These are phyloP conservation scores for Helminthosporium solani DNA, from an alignment of 2,329 filamentous ascomycete genomes.

Conservation along the genomic window DNA sequence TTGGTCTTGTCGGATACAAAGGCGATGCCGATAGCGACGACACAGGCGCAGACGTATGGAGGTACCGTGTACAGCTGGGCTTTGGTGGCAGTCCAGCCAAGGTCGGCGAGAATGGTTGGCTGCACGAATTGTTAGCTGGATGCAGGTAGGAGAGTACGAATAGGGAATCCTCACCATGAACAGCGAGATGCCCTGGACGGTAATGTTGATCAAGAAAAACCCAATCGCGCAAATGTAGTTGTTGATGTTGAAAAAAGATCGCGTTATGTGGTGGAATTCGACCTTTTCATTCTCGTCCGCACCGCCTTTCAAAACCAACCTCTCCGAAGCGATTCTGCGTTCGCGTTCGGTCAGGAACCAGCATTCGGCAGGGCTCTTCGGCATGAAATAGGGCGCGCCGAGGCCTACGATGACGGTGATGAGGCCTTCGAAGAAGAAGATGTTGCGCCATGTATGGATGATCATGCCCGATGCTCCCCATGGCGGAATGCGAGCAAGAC, in stretches of 20 bases:
- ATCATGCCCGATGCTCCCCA: constrained; percentile 51
- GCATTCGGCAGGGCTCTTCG: constrained; percentile 51
- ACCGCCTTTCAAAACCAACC: constrained; percentile 54
- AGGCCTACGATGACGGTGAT: constrained; percentile 54
- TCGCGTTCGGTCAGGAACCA: constrained; percentile 56
- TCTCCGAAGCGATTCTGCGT: constrained; percentile 55
- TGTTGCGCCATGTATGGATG: constrained; percentile 51
- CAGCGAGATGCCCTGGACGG: constrained; percentile 52
- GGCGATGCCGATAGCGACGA: constrained; percentile 38
- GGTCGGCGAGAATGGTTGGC: constrained; percentile 41
- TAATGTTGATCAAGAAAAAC: constrained; percentile 63
- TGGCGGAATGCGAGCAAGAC: constrained; percentile 47
- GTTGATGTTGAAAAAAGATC: constrained; percentile 57
- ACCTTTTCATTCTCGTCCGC: constrained; percentile 51
- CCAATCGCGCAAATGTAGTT: constrained; percentile 60
- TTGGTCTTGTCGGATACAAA: constrained; percentile 42
- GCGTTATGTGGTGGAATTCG: constrained; percentile 51
- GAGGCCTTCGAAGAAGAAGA: constrained; percentile 65
- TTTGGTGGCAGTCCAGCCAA: constrained; percentile 42
- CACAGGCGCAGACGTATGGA: constrained; percentile 42
- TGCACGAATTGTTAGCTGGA: constrained; percentile 13
- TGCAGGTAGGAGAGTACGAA: background rate
- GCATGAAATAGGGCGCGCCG: constrained; percentile 55
- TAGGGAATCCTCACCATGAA: constrained; percentile 39
- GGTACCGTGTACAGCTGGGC: constrained; percentile 44